Conservation (phyloP, 1,139 yeast genomes). For the Lodderomyces oxycetoniae region DNA sequence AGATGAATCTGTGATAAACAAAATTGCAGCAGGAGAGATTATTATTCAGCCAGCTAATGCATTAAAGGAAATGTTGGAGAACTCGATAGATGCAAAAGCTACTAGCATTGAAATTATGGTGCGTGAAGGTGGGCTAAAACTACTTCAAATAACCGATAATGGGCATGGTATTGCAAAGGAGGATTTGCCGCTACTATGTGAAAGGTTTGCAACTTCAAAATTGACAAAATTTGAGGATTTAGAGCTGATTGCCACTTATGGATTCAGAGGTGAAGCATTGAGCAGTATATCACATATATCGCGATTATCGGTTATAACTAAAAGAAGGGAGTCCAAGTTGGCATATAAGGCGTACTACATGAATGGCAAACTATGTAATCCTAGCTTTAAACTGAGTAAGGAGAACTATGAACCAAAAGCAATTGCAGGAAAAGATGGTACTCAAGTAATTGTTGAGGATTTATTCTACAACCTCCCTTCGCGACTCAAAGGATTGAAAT, state of each 20-base stretch:
- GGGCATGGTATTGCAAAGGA: constrained; percentile 46
- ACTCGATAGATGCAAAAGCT: constrained; percentile 49
- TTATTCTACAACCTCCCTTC: constrained; percentile 86
- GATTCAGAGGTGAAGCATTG: constrained; percentile 60
- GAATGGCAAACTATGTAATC: constrained; percentile 54
- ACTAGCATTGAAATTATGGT: constrained; percentile 47
- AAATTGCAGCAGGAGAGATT: constrained; percentile 97
- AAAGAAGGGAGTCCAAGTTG: constrained; percentile 50
- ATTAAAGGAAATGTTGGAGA: constrained; percentile 52
- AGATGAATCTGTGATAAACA: constrained; percentile 69
- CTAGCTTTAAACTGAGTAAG: constrained; percentile 27
- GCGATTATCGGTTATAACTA: constrained; percentile 73
- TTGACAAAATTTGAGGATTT: constrained; percentile 47
- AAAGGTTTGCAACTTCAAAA: constrained; percentile 56
- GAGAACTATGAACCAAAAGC: constrained; percentile 52
- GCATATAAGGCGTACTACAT: constrained; percentile 67
- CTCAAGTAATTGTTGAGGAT: constrained; percentile 82
- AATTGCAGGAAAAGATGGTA: constrained; percentile 83
- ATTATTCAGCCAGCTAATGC: constrained; percentile 88
- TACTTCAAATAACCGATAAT: constrained; percentile 51
- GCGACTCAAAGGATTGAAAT: constrained; percentile 59
- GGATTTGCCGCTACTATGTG: constrained; percentile 48
- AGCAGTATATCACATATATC: constrained; percentile 61
- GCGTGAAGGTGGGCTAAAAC: constrained; percentile 51
- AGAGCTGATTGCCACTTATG: constrained; percentile 46